A percentile compares a stretch with the other conserved stretches of the same genome.
These are phyloP conservation scores for Cercospora sp. DNA, from an alignment of 2,329 filamentous ascomycete species.

Conservation along the genomic window DNA sequence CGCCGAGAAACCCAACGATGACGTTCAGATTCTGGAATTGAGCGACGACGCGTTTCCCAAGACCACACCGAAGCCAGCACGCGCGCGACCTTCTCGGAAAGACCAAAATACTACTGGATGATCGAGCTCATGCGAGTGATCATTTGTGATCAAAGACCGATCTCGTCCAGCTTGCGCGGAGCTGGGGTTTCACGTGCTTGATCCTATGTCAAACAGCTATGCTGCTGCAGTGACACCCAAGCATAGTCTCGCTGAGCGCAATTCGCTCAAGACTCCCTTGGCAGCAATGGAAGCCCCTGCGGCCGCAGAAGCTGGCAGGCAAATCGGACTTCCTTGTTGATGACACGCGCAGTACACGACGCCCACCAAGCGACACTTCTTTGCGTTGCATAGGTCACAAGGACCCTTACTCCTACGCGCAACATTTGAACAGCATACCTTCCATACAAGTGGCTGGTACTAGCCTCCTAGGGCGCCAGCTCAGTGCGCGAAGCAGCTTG, in stretches of 20 bases:
- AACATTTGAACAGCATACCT: background rate
- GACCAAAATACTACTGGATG: background rate
- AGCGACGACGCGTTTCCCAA: constrained; percentile 14
- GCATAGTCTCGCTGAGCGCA: background rate
- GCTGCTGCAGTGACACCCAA: background rate
- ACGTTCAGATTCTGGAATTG: constrained; percentile 24
- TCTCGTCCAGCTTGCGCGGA: background rate
- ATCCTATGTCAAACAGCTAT: background rate
- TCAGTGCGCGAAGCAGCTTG: background rate
- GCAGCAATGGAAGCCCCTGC: background rate
- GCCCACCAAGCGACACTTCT: background rate
- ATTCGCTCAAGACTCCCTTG: background rate
- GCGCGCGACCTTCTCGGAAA: background rate
- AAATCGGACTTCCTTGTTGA: background rate
- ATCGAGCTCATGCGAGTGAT: background rate
- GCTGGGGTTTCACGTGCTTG: background rate
- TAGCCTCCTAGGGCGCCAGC: background rate
- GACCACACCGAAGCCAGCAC: background rate
- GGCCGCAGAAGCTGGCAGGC: background rate
- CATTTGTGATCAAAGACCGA: background rate
- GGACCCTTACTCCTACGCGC: background rate
- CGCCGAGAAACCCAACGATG: constrained; percentile 20
- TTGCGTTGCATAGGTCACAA: background rate
- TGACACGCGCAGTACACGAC: background rate
- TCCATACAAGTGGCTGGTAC: background rate